These are phyloP conservation scores for Hyphopichia burtonii DNA, from an alignment of 1,139 yeast species.

Conservation along the genomic window DNA sequence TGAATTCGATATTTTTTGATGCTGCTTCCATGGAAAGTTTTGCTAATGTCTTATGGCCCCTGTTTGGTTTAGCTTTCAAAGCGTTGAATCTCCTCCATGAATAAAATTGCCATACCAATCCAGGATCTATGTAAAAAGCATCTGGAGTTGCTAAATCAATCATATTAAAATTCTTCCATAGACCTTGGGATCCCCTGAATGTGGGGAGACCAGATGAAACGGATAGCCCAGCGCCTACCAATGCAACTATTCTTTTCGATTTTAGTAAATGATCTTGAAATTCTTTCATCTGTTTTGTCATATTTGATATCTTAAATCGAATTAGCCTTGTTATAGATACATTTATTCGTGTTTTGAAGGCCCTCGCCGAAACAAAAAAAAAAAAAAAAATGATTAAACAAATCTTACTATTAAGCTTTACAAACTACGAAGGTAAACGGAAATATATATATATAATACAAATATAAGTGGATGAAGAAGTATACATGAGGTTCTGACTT, in stretches of 20 bases:
- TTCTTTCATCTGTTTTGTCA: conserved; percentile 31
- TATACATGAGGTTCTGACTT: neutral
- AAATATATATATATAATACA: neutral
- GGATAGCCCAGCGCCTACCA: conserved; percentile 84
- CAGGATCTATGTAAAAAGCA: conserved; percentile 80
- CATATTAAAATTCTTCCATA: conserved; percentile 77
- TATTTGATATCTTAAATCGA: no score
- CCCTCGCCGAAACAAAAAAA: no score
- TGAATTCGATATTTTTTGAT: conserved; percentile 25
- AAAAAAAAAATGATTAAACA: no score
- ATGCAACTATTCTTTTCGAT: conserved; percentile 62
- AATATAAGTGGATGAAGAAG: neutral
- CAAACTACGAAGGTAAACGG: no score
- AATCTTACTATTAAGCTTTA: no score
- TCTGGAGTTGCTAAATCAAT: conserved; percentile 89
- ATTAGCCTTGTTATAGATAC: no score
- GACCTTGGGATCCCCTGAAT: conserved; percentile 68
- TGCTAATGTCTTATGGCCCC: conserved; percentile 71
- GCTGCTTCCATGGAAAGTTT: conserved; percentile 31
- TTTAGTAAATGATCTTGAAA: conserved; percentile 56
- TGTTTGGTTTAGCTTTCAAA: conserved; percentile 65
- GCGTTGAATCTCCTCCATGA: conserved; percentile 68
- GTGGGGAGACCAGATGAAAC: conserved; percentile 77
- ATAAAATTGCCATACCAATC: conserved; percentile 87
- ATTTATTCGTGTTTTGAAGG: no score